Percentiles rank a stretch among this genome's conserved stretches.
Conservation (phyloP, 169 alveolate species). For the Plasmodium gonderi region DNA sequence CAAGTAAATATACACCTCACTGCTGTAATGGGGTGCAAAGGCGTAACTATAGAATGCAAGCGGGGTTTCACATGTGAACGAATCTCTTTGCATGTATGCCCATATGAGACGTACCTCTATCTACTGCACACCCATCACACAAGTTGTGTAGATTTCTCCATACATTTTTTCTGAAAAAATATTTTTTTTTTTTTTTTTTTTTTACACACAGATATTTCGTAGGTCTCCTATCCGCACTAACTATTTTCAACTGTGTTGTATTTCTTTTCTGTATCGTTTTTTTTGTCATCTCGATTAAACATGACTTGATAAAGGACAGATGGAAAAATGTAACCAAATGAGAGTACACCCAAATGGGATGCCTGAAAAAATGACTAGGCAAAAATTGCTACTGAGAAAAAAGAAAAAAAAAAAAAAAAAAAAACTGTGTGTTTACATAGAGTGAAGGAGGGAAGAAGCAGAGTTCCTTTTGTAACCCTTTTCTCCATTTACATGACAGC, state of each 20-base stretch:
- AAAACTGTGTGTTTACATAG: not conserved
- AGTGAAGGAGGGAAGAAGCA: no score
- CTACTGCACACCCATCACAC: not conserved
- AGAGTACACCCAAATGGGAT: not conserved
- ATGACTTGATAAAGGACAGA: conserved; percentile 33
- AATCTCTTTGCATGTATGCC: not conserved
- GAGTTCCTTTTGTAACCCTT: no score
- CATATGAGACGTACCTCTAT: not conserved
- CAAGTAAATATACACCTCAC: no score
- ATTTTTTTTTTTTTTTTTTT: not conserved
- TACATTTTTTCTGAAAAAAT: not conserved
- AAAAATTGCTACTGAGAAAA: no score
- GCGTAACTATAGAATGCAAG: no score
- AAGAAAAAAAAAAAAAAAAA: no score
- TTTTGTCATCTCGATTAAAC: conserved; percentile 36
- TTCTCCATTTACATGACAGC: no score
- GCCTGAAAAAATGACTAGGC: not conserved
- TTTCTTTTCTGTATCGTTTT: conserved; percentile 43
- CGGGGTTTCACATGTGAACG: no score
- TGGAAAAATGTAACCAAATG: conserved; percentile 41
- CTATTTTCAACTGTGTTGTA: conserved; percentile 49
- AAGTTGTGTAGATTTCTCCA: not conserved
- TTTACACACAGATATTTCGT: conserved; percentile 44
- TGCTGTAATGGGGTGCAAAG: no score
- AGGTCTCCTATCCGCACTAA: conserved; percentile 35